These are phyloP conservation scores for Nicotiana tomentosiformis DNA, from an alignment of 257 asterid species.

Conservation along the genomic window DNA sequence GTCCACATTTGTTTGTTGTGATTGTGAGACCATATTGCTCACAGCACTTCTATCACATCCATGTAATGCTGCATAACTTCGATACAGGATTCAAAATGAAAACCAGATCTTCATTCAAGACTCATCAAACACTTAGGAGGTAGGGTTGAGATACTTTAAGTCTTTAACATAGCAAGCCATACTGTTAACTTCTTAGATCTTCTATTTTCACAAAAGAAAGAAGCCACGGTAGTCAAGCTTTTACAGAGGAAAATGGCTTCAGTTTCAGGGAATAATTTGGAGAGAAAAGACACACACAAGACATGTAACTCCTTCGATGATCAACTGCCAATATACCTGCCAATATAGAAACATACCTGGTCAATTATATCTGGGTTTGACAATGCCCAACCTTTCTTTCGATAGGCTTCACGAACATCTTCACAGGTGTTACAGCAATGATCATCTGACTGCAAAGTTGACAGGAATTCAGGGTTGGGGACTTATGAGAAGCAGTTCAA, in stretches of 20 bases:
- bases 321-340: not conserved
- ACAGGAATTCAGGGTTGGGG: slow-evolving; percentile 16
- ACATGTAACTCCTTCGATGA: not conserved
- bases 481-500: slow-evolving; percentile 6
- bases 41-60: slow-evolving; percentile 3
- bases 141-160: not conserved
- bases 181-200: not conserved
- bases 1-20: not conserved
- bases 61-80: not conserved
- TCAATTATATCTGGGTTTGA: slow-evolving; percentile 78
- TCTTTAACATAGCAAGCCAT: not conserved
- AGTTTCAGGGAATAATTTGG: not conserved
- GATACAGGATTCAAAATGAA: not conserved
- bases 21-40: not conserved
- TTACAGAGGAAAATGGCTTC: not conserved
- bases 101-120: not conserved
- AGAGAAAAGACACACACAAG: not conserved
- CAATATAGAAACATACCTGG: slow-evolving; percentile 47
- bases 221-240: not conserved
- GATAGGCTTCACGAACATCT: slow-evolving; percentile 98
- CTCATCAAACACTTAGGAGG: not conserved
- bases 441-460: slow-evolving; percentile 60
- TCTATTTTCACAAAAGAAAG: not conserved
- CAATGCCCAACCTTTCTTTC: slow-evolving; percentile 91
- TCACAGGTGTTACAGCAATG: slow-evolving; percentile 92